Evolutionary conservation across 768 basidiomycete genomes (phyloP), one percentile per base, ranked within the genome.

Genomic region (Pleurotus pulmonarius): DNA sequence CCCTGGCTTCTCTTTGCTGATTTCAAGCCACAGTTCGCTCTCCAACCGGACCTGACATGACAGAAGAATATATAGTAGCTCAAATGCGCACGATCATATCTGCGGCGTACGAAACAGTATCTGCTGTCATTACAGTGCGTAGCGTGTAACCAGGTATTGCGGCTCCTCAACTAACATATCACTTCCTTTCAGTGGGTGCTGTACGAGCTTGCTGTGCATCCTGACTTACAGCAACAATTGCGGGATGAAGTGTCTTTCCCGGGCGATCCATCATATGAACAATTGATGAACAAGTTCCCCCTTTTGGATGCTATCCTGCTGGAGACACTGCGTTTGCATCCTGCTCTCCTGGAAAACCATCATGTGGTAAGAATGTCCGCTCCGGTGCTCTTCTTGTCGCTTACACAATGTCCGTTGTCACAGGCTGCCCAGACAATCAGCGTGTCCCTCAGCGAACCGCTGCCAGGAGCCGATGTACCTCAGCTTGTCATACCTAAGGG

Each of bases 21-120:
- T 18, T 54, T 29, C 26, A 38, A 57, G 64, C 18, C 24, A 56
- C 24, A 47, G 45, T 44, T 11, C 41, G 16, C 29, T 62, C 9
- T 12, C n/a, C 39, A 48, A 70, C 69, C 5, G 73, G 69, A 13
- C 67, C 70, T 7, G 58, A 64, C 46, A 66, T 84, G 68, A 67
- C 72, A 44, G 81, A 84, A 53, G 79, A 80, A 18, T 70, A 81
- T 49, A 66, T 85, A 24, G 75, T 81, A 18, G 75, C 82, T 11
- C 83, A 86, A 59, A 82, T 86, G 82, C 79, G 84, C 49, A 83
- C 82, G 8, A 72, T 82, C 44, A 82, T 86, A 45, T 85, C 83
- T 29, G 84, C 84, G 13, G 84, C 80, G n/a, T 80, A 80, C 59
- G 78, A 80, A 60, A 77, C 78, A 0, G 74, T 80, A n/a, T 79